Evolutionary conservation across 2,329 filamentous ascomycete species (phyloP).

Genomic region (Bipolaris zeicola): DNA sequence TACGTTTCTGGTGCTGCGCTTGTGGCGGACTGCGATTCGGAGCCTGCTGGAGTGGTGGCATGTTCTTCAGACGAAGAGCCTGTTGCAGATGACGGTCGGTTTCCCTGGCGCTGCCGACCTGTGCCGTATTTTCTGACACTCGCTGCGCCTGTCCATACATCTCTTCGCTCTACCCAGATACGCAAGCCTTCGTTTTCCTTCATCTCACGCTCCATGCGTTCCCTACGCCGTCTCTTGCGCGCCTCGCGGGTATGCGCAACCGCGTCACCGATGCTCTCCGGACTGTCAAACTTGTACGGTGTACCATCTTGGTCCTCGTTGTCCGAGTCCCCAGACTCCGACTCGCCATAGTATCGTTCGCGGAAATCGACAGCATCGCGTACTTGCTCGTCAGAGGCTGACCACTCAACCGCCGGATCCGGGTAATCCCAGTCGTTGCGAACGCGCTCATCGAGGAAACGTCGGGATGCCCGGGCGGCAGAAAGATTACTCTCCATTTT

Average conservation of each 20-base stretch:
- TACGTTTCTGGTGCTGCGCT: constrained; percentile 18
- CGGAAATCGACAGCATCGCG: constrained; percentile 46
- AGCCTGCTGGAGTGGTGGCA: constrained; percentile 8
- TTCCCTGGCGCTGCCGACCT: constrained; percentile 5
- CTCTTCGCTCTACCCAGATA: constrained; percentile 76
- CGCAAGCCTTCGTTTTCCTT: constrained; percentile 79
- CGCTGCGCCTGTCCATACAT: constrained; percentile 82
- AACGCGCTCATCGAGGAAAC: constrained; percentile 50
- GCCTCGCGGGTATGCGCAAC: constrained; percentile 37
- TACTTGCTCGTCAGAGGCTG: constrained; percentile 44
- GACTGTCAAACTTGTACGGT: constrained; percentile 52
- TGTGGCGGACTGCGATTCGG: constrained; percentile 12
- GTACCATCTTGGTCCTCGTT: constrained; percentile 35
- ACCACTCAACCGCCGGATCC: constrained; percentile 35
- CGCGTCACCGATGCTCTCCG: constrained; percentile 51
- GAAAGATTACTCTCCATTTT: constrained; percentile 49
- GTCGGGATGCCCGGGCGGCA: constrained; percentile 51
- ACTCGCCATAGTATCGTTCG: constrained; percentile 52
- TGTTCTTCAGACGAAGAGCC: constrained; percentile 17
- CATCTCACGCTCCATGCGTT: constrained; percentile 51
- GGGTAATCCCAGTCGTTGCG: constrained; percentile 56
- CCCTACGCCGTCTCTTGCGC: constrained; percentile 47
- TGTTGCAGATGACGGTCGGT: constrained; percentile 7
- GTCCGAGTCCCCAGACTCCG: constrained; percentile 29
- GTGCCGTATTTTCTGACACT: constrained; percentile 52